Evolutionary conservation across 2,329 filamentous ascomycete species (phyloP), one percentile per base, ranked within the genome.

Genomic region (Zymoseptoria pseudotritici): DNA sequence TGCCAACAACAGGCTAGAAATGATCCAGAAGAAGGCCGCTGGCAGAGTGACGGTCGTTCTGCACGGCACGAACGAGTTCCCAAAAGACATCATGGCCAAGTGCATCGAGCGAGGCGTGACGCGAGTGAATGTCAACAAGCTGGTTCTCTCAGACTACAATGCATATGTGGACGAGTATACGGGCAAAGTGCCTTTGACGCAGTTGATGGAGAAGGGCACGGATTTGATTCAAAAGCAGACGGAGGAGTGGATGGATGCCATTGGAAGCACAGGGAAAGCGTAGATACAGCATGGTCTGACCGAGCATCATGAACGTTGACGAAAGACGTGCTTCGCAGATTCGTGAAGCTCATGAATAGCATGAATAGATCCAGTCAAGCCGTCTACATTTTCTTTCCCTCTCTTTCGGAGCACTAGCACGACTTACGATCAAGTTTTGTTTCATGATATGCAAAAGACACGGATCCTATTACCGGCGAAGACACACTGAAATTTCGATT

Each of bases 121-220:
- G 19, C 81, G 83, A 69, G 74, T 83, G 50, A 85, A 85, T 71
- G 79, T 85, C 53, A 85, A 85, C 66, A 83, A 83, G 71, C 78
- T 83, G 24, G 76, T 85, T 67, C 81, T 72, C 73, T 78, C 68
- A 72, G 79, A 71, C 79, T 81, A 72, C 71, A 79, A 61, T 68
- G 71, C 59, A 71, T 82, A 63, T 76, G 78, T 77, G 61, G 63
- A 70, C 53, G 77, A 79, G 66, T 79, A 78, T 66, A 80, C 80
- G 1, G 80, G 78, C 1, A 78, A 77, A 61, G 76, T 78, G 36
- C 80, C 80, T 0, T 70, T 84, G 65, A 85, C 82, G 29, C 73
- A 76, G 2, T 62, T 83, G 59, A 76, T 84, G 67, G 83, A 84
- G 71, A 76, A 81, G 68, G 79, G 78, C 11, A 84, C 82, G 20